These are phyloP conservation scores for Senna tora DNA, from an alignment of 306 rosid species.

Conservation along the genomic window DNA sequence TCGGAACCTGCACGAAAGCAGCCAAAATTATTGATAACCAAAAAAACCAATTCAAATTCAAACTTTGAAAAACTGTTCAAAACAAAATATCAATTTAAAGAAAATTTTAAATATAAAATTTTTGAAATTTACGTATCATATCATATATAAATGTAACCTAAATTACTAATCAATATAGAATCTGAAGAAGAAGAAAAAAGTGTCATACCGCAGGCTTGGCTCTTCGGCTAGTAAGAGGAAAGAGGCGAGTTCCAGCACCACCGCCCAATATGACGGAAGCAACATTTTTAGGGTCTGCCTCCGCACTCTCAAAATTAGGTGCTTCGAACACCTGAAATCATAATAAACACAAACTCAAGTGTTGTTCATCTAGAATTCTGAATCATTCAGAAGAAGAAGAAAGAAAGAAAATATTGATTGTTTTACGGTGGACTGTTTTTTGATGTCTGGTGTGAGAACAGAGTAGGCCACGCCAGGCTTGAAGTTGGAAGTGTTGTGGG, in stretches of 20 bases:
- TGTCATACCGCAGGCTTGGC: constrained; percentile 80
- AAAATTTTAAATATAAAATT: too few relatives aligned
- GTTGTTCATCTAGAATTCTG: background rate
- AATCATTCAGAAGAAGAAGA: background rate
- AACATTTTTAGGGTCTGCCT: constrained; percentile 70
- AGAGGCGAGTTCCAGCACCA: constrained; percentile 86
- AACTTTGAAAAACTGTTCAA: background rate
- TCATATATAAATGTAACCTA: too few relatives aligned
- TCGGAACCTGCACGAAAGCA: constrained; percentile 76
- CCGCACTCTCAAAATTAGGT: constrained; percentile 49
- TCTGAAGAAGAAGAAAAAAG: background rate
- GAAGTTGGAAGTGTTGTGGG: constrained; percentile 40
- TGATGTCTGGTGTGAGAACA: constrained; percentile 59
- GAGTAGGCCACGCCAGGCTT: constrained; percentile 54
- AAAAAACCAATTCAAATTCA: background rate
- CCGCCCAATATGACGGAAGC: constrained; percentile 90
- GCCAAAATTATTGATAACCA: background rate
- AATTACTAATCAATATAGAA: too few relatives aligned
- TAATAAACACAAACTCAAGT: constrained; percentile 18
- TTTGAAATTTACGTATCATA: too few relatives aligned
- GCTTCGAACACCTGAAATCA: constrained; percentile 45
- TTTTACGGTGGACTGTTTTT: constrained; percentile 47
- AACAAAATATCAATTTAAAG: too few relatives aligned
- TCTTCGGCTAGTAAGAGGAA: constrained; percentile 80
- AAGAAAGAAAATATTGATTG: background rate